Conservation (phyloP, 495 filamentous ascomycete genomes). For the Stereocaulon alpinum region DNA sequence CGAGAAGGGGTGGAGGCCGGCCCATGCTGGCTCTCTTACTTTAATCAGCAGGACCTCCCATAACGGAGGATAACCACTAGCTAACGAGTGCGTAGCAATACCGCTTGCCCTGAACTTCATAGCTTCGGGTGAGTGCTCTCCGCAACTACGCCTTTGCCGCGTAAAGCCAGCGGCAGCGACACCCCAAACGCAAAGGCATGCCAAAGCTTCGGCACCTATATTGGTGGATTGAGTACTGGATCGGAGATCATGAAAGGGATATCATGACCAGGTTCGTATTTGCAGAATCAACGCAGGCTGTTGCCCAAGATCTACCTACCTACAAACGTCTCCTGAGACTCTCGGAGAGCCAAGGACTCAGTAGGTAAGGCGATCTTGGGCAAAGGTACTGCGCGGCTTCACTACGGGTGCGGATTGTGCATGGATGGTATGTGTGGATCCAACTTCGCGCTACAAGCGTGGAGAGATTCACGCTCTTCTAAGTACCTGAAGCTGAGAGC, state of each 20-base stretch:
- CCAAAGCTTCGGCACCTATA: neutral
- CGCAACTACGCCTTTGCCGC: neutral
- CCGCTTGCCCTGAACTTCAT: slow-evolving; percentile 74
- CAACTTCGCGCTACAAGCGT: slow-evolving; percentile 30
- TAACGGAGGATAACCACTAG: neutral
- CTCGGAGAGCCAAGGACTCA: neutral
- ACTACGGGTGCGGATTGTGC: slow-evolving; percentile 72
- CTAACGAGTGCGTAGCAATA: slow-evolving; percentile 40
- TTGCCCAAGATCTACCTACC: slow-evolving; percentile 6
- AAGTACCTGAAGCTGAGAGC: slow-evolving; percentile 68
- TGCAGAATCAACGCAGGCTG: slow-evolving; percentile 20
- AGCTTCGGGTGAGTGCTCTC: slow-evolving; percentile 63
- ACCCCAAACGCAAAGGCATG: slow-evolving; percentile 4
- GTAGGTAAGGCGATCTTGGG: slow-evolving; percentile 15
- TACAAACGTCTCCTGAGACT: neutral
- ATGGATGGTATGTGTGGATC: slow-evolving; percentile 30
- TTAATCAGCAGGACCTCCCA: neutral
- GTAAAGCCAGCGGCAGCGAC: slow-evolving; percentile 27
- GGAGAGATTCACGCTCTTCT: slow-evolving; percentile 21
- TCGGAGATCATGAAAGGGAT: neutral
- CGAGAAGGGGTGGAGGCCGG: slow-evolving; percentile 2
- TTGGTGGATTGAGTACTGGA: slow-evolving; percentile 4
- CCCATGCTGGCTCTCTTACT: neutral
- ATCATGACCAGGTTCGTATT: slow-evolving; percentile 41
- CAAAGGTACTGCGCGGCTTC: slow-evolving; percentile 49